Evolutionary conservation across 257 asterid species (phyloP).

Genomic region (Nicotiana undulata): DNA sequence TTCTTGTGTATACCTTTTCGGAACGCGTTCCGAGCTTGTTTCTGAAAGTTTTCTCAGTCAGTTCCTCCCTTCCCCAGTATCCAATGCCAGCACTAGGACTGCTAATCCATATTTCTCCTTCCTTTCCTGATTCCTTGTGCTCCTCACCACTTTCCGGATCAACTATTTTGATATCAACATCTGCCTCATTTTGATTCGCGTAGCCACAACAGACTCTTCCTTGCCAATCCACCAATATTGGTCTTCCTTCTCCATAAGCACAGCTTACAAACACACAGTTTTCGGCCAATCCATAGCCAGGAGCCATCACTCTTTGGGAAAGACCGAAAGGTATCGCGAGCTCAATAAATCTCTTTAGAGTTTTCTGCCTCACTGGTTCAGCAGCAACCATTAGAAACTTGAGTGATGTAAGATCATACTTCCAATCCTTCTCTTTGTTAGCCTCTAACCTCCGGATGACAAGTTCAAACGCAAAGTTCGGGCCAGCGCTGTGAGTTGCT

Average conservation of each 20-base stretch:
- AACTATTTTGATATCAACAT: constrained; percentile 51
- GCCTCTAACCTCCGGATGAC: constrained; percentile 56
- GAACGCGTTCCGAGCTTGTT: constrained; percentile 29
- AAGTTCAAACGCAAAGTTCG: constrained; percentile 73
- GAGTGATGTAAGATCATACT: constrained; percentile 64
- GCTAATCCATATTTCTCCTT: constrained; percentile 85
- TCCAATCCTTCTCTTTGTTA: constrained; percentile 28
- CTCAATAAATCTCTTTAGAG: constrained; percentile 56
- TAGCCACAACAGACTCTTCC: constrained; percentile 79
- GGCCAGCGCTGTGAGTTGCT: constrained; percentile 86
- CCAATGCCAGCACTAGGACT: constrained; percentile 80
- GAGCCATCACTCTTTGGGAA: constrained; percentile 71
- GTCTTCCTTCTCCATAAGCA: constrained; percentile 68
- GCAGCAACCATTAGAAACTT: constrained; percentile 75
- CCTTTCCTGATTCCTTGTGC: constrained; percentile 34
- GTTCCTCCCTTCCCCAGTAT: constrained; percentile 62
- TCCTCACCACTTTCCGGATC: constrained; percentile 58
- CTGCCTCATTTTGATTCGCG: constrained; percentile 26
- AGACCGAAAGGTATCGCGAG: constrained; percentile 55
- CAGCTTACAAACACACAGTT: constrained; percentile 77
- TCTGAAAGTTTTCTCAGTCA: constrained; percentile 40
- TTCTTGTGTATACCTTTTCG: constrained; percentile 46
- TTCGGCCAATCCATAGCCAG: constrained; percentile 88
- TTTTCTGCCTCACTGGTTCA: constrained; percentile 71
- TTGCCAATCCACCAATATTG: constrained; percentile 74